Evolutionary conservation across 495 filamentous ascomycete genomes (phyloP).

Genomic region (Apodospora peruviana): DNA sequence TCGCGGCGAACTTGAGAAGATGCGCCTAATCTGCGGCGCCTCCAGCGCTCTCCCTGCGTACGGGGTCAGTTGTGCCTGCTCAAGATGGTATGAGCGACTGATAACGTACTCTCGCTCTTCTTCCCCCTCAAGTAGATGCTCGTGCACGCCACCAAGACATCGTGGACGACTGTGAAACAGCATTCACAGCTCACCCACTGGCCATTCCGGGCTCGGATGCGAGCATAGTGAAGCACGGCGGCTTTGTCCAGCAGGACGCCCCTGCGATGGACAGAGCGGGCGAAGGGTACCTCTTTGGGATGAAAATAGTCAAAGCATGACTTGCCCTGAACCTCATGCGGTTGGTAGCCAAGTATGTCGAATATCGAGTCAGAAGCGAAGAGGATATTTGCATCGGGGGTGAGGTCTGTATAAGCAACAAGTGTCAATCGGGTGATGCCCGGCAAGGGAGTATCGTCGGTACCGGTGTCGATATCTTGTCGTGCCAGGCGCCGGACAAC

Average conservation of each 20-base stretch:
- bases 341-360: conserved; percentile 76
- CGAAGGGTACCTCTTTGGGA: conserved; percentile 72
- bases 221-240: conserved; percentile 75
- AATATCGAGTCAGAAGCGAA: conserved; percentile 79
- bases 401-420: conserved; percentile 53
- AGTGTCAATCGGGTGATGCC: no score
- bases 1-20: conserved; percentile 75
- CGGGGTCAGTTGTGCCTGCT: conserved; percentile 9
- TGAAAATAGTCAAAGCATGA: conserved; percentile 88
- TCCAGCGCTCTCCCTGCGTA: conserved; percentile 66
- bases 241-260: conserved; percentile 79
- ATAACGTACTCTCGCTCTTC: conserved; percentile 62
- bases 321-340: conserved; percentile 67
- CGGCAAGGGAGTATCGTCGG: no score
- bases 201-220: conserved; percentile 61
- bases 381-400: conserved; percentile 70
- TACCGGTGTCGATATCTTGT: no score
- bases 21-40: conserved; percentile 68
- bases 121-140: conserved; percentile 68
- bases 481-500: conserved; percentile 2
- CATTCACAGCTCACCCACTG: conserved; percentile 81
- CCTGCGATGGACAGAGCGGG: conserved; percentile 63
- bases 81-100: not conserved
- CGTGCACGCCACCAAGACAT: conserved; percentile 80
- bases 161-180: conserved; percentile 82